These are phyloP conservation scores for Sphaerulina vaccinii DNA, from an alignment of 2,329 filamentous ascomycete species.

Conservation along the genomic window DNA sequence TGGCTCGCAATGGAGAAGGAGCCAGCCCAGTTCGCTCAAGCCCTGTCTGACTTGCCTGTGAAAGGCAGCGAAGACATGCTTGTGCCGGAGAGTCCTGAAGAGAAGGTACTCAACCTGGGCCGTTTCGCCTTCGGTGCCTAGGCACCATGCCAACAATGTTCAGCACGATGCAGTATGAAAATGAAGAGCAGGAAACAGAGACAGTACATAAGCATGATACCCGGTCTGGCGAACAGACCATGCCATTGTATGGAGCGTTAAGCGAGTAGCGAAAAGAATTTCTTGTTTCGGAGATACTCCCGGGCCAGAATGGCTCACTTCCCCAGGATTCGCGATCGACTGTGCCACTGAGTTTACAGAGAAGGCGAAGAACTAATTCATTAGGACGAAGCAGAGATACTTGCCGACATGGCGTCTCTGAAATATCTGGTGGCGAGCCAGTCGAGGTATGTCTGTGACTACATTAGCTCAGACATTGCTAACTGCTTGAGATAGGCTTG, in stretches of 20 bases:
- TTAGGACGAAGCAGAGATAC: no score
- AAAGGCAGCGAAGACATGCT: constrained; percentile 51
- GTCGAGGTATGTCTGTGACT: no score
- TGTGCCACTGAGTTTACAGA: no score
- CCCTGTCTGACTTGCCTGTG: constrained; percentile 26
- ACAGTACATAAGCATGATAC: not conserved
- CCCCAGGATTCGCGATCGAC: no score
- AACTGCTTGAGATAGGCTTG: no score
- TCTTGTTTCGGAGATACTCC: no score
- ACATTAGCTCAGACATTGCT: no score
- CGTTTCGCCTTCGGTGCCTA: constrained; percentile 40
- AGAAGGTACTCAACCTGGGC: constrained; percentile 39
- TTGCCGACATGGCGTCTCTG: no score
- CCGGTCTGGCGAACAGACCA: not conserved
- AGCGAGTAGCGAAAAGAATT: no score
- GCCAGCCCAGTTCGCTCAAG: constrained; percentile 9
- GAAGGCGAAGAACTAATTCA: no score
- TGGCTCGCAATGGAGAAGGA: constrained; percentile 29
- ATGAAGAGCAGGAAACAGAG: not conserved
- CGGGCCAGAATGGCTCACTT: no score
- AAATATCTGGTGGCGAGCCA: no score
- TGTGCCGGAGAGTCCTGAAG: constrained; percentile 46
- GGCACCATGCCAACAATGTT: not conserved
- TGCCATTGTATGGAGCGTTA: not conserved
- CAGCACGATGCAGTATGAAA: not conserved